These are phyloP conservation scores for Monosporascus sp. DNA, from an alignment of 2,329 filamentous ascomycete species.

Conservation along the genomic window DNA sequence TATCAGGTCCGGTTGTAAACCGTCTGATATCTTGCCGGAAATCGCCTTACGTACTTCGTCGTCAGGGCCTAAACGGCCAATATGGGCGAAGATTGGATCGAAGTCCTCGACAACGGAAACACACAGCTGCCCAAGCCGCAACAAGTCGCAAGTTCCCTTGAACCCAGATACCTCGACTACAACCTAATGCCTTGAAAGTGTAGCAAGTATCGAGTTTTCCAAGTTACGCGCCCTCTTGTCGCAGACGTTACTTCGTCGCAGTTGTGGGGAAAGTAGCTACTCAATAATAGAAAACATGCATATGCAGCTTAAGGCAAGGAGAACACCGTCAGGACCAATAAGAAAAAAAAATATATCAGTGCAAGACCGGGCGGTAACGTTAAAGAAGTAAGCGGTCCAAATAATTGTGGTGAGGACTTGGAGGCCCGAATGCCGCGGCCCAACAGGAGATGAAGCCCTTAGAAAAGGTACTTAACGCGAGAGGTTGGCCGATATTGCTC, in stretches of 20 bases:
- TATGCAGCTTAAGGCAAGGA: no score
- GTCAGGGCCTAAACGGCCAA: background rate
- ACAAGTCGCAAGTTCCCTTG: background rate
- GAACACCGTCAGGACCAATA: no score
- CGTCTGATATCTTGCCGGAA: constrained; percentile 3
- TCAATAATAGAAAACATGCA: no score
- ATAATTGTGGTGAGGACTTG: background rate
- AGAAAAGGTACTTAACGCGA: background rate
- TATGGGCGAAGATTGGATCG: background rate
- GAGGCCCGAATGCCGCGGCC: background rate
- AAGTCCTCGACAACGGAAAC: background rate
- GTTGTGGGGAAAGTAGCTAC: no score
- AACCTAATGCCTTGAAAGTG: background rate
- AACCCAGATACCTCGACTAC: background rate
- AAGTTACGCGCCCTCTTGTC: no score
- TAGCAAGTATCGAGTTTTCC: no score
- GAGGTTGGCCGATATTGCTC: background rate
- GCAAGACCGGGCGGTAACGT: no score
- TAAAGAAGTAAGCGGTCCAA: background rate
- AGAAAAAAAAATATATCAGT: background rate
- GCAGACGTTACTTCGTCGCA: no score
- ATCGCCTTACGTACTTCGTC: background rate
- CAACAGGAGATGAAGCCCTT: background rate
- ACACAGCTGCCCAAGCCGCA: background rate
- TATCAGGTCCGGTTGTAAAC: constrained; percentile 10